These are phyloP conservation scores for Candida vaughaniae DNA, from an alignment of 805 yeast genomes.

Conservation along the genomic window DNA sequence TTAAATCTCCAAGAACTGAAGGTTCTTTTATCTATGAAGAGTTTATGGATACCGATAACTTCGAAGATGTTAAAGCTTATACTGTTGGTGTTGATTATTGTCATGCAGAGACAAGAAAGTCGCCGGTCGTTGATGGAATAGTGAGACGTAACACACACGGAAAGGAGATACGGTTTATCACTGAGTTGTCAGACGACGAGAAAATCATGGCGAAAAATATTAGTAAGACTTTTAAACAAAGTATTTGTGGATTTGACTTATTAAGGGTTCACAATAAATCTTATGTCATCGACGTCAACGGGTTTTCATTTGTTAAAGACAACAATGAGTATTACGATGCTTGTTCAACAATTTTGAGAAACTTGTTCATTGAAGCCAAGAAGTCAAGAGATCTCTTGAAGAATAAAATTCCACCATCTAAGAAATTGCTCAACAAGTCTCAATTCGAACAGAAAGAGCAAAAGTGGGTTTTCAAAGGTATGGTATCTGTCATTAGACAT, in stretches of 20 bases:
- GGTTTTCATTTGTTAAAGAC: conserved; percentile 96
- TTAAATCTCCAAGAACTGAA: conserved; percentile 72
- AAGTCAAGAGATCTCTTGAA: conserved; percentile 40
- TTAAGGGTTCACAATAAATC: conserved; percentile 85
- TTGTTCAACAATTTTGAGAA: conserved; percentile 73
- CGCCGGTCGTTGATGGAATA: conserved; percentile 99
- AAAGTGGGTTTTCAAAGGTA: conserved; percentile 95
- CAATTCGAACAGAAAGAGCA: conserved; percentile 65
- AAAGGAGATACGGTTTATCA: conserved; percentile 88
- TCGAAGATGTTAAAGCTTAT: conserved; percentile 97
- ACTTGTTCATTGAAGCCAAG: conserved; percentile 61
- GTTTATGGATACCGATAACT: conserved; percentile 97
- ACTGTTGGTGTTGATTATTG: conserved; percentile 90
- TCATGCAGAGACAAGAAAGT: conserved; percentile 97
- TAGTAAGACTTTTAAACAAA: conserved; percentile 76
- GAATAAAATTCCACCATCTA: conserved; percentile 33
- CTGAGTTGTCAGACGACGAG: conserved; percentile 75
- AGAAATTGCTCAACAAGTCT: conserved; percentile 33
- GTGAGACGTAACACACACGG: conserved; percentile 97
- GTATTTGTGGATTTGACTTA: conserved; percentile 95
- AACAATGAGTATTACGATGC: conserved; percentile 81
- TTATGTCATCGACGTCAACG: conserved; percentile 96
- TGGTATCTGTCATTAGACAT: conserved; percentile 89
- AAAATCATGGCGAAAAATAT: conserved; percentile 77
- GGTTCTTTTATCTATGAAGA: conserved; percentile 92